These are phyloP conservation scores for Leccinum obscurum DNA, from an alignment of 768 basidiomycete genomes.

Conservation along the genomic window DNA sequence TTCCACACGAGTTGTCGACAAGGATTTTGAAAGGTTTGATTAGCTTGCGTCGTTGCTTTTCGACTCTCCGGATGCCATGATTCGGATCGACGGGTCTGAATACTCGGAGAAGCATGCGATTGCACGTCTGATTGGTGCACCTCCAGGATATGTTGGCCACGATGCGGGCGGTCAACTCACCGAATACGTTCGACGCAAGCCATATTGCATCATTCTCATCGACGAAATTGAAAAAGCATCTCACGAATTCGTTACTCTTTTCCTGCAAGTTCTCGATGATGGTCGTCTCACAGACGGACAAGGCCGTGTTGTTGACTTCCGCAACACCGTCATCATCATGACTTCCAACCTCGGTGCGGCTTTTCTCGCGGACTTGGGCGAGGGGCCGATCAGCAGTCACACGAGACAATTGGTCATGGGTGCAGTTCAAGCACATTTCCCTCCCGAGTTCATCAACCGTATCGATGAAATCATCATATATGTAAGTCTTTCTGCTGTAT, in stretches of 20 bases:
- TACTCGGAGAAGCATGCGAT: constrained; percentile 85
- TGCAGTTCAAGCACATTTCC: constrained; percentile 82
- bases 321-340: constrained; percentile 93
- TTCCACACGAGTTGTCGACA: not conserved
- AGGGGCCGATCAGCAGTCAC: constrained; percentile 62
- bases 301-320: constrained; percentile 85
- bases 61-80: constrained; percentile 89
- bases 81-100: constrained; percentile 90
- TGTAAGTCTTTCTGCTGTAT: constrained; percentile 28
- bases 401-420: constrained; percentile 72
- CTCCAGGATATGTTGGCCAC: constrained; percentile 90
- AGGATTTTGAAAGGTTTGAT: constrained; percentile 5
- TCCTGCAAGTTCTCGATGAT: constrained; percentile 88
- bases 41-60: constrained; percentile 89
- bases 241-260: constrained; percentile 68
- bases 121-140: constrained; percentile 66
- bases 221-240: constrained; percentile 93
- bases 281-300: constrained; percentile 91
- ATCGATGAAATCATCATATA: constrained; percentile 85
- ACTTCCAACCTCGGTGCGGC: constrained; percentile 88
- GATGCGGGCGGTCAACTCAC: constrained; percentile 90
- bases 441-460: constrained; percentile 90
- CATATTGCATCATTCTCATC: constrained; percentile 83
- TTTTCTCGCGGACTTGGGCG: constrained; percentile 72
- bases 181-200: constrained; percentile 89